A percentile compares a stretch with the other conserved stretches of the same genome.
Evolutionary conservation across 1,284 basidiomycete species (phyloP).

Genomic region (Microbotryum intermedium): DNA sequence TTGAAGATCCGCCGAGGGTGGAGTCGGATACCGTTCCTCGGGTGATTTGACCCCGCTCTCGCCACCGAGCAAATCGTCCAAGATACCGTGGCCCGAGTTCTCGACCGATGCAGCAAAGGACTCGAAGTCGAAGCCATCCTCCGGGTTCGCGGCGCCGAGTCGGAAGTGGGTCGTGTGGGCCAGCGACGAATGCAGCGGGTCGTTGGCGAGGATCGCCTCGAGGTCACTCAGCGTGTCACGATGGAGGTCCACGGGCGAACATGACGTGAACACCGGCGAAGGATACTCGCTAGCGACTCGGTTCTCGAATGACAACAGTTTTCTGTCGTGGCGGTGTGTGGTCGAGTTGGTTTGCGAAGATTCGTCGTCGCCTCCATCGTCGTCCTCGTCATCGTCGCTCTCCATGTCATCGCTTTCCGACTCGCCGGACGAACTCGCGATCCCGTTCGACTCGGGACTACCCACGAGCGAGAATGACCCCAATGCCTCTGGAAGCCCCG

Average conservation of each 20-base stretch:
- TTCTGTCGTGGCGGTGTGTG: too few species aligned
- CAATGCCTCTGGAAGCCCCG: slow-evolving; percentile 24
- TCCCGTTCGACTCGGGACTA: slow-evolving; percentile 13
- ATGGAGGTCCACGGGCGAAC: slow-evolving; percentile 14
- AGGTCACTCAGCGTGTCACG: slow-evolving; percentile 19
- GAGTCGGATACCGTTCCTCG: slow-evolving; percentile 21
- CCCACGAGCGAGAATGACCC: slow-evolving; percentile 27
- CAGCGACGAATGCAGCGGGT: slow-evolving; percentile 17
- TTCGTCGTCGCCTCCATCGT: slow-evolving; percentile 8
- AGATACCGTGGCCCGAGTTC: background rate
- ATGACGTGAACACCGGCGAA: slow-evolving; percentile 22
- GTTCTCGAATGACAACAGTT: too few species aligned
- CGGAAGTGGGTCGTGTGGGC: background rate
- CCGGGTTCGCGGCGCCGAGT: background rate
- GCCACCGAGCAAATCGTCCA: slow-evolving; percentile 16
- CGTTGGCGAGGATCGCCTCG: slow-evolving; percentile 26
- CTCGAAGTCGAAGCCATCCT: slow-evolving; percentile 17
- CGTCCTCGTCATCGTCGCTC: slow-evolving; percentile 2
- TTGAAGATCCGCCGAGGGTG: slow-evolving; percentile 1
- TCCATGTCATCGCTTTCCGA: slow-evolving; percentile 1
- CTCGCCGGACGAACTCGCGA: background rate
- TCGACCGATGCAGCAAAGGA: slow-evolving; percentile 27
- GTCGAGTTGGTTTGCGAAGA: background rate
- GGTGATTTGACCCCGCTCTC: background rate
- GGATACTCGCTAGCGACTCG: slow-evolving; percentile 15